Percentiles rank a stretch among this genome's conserved stretches.
Conservation (phyloP, 2,329 filamentous ascomycete species). For the Dothideomycetes sp. region DNA sequence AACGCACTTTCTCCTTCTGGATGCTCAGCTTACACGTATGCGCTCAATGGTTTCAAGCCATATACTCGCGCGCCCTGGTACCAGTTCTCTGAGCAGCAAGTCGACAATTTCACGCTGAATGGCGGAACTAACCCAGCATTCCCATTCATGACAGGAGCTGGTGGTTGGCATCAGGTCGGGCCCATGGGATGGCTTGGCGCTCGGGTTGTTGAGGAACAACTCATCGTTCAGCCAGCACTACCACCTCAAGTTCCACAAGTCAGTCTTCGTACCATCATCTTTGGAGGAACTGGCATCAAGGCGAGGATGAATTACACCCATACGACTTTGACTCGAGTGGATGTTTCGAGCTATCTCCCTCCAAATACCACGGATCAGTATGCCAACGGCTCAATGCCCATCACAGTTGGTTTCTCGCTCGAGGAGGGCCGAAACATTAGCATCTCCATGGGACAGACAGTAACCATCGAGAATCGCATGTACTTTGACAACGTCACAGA, state of each 20-base stretch:
- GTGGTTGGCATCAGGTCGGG: conserved; percentile 58
- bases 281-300: conserved; percentile 54
- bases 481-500: conserved; percentile 35
- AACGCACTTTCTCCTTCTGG: conserved; percentile 57
- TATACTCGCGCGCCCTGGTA: conserved; percentile 60
- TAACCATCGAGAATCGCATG: conserved; percentile 33
- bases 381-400: conserved; percentile 45
- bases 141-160: conserved; percentile 62
- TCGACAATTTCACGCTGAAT: conserved; percentile 51
- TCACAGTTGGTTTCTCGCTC: conserved; percentile 38
- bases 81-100: conserved; percentile 60
- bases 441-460: conserved; percentile 38
- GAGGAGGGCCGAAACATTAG: conserved; percentile 33
- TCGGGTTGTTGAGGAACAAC: conserved; percentile 48
- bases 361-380: conserved; percentile 48
- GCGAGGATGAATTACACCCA: conserved; percentile 55
- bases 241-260: conserved; percentile 56
- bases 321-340: conserved; percentile 49
- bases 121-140: conserved; percentile 60
- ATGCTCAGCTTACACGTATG: conserved; percentile 60
- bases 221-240: conserved; percentile 56
- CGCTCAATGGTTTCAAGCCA: conserved; percentile 52
- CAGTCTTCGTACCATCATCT: conserved; percentile 56
- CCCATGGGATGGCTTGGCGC: conserved; percentile 61
- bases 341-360: conserved; percentile 33